Percentiles rank a stretch among this genome's conserved stretches.
phyloP scores from a whole-genome alignment of 108 stramenopile genomes.

The Mayamaea pseudoterrestris region DNA sequence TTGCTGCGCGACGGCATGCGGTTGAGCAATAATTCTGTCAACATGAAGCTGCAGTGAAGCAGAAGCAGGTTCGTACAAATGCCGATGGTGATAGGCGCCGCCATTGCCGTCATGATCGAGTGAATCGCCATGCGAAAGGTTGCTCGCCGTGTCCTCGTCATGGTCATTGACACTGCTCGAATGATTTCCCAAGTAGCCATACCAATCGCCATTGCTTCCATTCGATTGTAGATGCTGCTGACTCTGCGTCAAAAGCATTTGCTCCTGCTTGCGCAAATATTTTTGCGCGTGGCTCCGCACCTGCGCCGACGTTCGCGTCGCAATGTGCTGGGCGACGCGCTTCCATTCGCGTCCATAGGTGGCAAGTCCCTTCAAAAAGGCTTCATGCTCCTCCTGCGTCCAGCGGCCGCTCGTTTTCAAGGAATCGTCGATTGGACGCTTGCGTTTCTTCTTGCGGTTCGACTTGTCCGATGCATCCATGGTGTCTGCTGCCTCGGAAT shows the following conservation, averaged over 20 bases:
- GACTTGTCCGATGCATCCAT: background rate
- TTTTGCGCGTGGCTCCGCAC: constrained; percentile 98
- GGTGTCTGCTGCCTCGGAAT: too few species aligned
- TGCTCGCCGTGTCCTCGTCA: background rate
- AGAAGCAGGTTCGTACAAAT: background rate
- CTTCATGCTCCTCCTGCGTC: constrained; percentile 84
- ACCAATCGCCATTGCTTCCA: background rate
- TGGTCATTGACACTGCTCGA: background rate
- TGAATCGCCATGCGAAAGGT: background rate
- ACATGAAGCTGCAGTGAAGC: constrained; percentile 21
- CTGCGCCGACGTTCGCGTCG: constrained; percentile 89
- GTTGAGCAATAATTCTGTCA: constrained; percentile 45
- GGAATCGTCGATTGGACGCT: background rate
- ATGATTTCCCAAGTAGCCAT: background rate
- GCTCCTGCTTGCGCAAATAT: constrained; percentile 81
- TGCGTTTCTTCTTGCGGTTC: background rate
- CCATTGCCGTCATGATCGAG: too few species aligned
- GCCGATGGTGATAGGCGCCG: background rate
- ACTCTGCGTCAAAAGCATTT: background rate
- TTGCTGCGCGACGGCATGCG: constrained; percentile 38
- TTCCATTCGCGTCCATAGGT: constrained; percentile 87
- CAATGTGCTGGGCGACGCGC: constrained; percentile 71
- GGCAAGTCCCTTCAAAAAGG: constrained; percentile 80
- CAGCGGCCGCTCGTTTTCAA: constrained; percentile 77
- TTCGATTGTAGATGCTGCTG: constrained; percentile 3